Evolutionary conservation across 768 basidiomycete genomes (phyloP).

Genomic region (Boletellus emodensis): DNA sequence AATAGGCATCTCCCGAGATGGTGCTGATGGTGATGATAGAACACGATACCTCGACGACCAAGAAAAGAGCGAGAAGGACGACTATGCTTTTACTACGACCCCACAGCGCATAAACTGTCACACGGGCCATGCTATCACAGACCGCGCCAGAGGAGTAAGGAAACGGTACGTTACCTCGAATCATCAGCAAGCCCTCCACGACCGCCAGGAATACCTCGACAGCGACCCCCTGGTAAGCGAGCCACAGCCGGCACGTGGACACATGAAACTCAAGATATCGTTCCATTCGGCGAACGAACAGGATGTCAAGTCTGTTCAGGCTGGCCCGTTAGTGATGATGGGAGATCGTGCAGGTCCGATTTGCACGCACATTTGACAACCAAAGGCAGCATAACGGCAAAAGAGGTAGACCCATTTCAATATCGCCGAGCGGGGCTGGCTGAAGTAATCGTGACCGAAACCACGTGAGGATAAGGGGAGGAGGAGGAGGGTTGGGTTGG

Average conservation of each 20-base stretch:
- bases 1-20: not conserved
- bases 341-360: too few species aligned
- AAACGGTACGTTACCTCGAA: conserved; percentile 3
- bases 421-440: not conserved
- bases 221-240: conserved; percentile 7
- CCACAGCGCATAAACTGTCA: conserved; percentile 5
- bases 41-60: conserved; percentile 1
- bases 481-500: too few species aligned
- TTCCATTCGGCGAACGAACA: conserved; percentile 6
- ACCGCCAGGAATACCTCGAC: conserved; percentile 3
- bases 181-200: conserved; percentile 10
- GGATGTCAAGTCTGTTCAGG: not conserved
- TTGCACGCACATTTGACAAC: conserved; percentile 6
- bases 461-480: not conserved
- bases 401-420: conserved; percentile 10
- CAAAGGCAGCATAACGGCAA: conserved; percentile 7
- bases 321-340: not conserved
- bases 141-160: not conserved
- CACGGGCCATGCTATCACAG: not conserved
- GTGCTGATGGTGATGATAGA: not conserved
- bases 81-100: conserved; percentile 3
- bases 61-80: conserved; percentile 1
- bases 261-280: not conserved
- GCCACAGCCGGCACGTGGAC: conserved; percentile 5
- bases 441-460: not conserved